Evolutionary conservation across 2,329 filamentous ascomycete species (phyloP), one percentile per base, ranked within the genome.

Genomic region (Cladophialophora immunda): DNA sequence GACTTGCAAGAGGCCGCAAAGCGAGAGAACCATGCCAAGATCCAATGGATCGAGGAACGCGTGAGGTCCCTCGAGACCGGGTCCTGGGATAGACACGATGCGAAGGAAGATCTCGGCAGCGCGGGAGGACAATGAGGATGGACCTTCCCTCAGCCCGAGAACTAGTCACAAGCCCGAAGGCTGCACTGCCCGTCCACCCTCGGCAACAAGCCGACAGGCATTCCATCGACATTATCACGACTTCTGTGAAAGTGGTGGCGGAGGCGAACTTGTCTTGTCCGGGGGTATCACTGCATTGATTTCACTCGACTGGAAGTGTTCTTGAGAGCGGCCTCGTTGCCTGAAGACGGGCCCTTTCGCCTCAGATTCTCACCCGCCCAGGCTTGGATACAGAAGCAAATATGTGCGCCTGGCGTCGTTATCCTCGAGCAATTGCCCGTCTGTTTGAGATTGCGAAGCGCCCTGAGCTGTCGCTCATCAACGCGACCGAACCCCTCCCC

Each of bases 11-110:
- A 90, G 75, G 80, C 84, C 58, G 86, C 86, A 27, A 86, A 84
- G 75, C 72, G 72, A 57, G 79, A 78, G 66, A 87, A 88, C 69
- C 82, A 84, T 45, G 75, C 75, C 52, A 83, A 83, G 66, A 87
- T 91, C 36, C 77, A 78, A 70, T 81, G 82, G 15, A 79, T 95
- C 61, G 81, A 90, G 55, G 76, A 78, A n/a, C 78, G 80, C 47
- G 86, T 94, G 2, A 82, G 85, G 73, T 71, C 71, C 41, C 78
- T 97, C 54, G 94, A 97, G 81, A 82, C 82, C 73, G 82, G 84
- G 65, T 93, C 90, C 34, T 97, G 93, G 92, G 86, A 94, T 78
- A 82, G 88, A 65, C 78, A 81, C 38, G 90, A 86, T 76, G 92
- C 92, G 1, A 86, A 90, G 30, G 92, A 95, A 76, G 90, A 93